These are phyloP conservation scores for Artemisia tridentata DNA, from an alignment of 129 eudicot species.

Conservation along the genomic window DNA sequence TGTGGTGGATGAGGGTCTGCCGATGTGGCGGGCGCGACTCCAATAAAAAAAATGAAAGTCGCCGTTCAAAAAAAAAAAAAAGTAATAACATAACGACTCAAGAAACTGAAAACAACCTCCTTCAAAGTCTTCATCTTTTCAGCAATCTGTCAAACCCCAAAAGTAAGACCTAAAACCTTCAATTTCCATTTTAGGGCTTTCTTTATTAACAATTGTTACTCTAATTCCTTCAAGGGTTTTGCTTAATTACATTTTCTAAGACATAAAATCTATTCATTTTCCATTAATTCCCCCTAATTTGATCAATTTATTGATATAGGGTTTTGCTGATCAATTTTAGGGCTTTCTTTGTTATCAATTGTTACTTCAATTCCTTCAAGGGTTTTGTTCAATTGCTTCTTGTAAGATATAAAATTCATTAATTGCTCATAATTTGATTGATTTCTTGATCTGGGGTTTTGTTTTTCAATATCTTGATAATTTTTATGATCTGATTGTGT, in stretches of 20 bases:
- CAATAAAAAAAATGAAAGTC: too few relatives aligned
- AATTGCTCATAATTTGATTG: too few relatives aligned
- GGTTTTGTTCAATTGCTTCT: not conserved
- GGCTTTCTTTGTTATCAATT: not conserved
- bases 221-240: conserved; percentile 4
- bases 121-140: not conserved
- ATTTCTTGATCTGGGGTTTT: too few relatives aligned
- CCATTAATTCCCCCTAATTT: not conserved
- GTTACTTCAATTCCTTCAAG: not conserved
- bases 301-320: conserved; percentile 1
- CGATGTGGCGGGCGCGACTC: too few relatives aligned
- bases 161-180: not conserved
- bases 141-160: too few relatives aligned
- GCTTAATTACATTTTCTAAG: not conserved
- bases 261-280: not conserved
- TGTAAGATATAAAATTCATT: too few relatives aligned
- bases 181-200: conserved; percentile 15
- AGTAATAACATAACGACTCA: too few relatives aligned
- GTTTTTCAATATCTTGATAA: too few relatives aligned
- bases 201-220: not conserved
- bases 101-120: not conserved
- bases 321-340: not conserved
- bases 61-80: too few relatives aligned
- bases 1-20: too few relatives aligned
- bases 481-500: too few relatives aligned